Base-by-base conservation (phyloP, 2,329 filamentous ascomycete genomes). In the Hawksworthiomyces lignivorus region DNA sequence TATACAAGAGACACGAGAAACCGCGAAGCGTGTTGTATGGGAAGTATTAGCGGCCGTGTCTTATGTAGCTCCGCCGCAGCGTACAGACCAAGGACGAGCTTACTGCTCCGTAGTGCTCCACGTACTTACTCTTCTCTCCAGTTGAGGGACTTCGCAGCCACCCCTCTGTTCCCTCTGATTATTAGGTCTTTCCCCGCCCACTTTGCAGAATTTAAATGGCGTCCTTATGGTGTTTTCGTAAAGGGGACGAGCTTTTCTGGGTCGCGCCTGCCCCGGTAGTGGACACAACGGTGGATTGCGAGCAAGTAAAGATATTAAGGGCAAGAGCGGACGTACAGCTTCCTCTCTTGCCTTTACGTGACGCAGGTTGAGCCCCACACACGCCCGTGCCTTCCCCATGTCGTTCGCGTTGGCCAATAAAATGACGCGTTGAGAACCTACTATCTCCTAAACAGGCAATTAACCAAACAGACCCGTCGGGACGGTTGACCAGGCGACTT, bases 11-110 rank as follows among this genome's bases (percentile, higher is more conserved):
- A 47, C 39, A 47, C 39, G 43, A 44, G 38, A n/a, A 50, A 48
- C 44, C 47, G 47, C 44, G 48, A 47, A 49, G 48, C 48, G 48
- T 49, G 48, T 49, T 49, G n/a, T n/a, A n/a, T n/a, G n/a, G n/a
- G n/a, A n/a, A n/a, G n/a, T n/a, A n/a, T n/a, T n/a, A n/a, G n/a
- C n/a, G n/a, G n/a, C n/a, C n/a, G n/a, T n/a, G n/a, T n/a, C n/a
- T n/a, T n/a, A n/a, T n/a, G n/a, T n/a, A n/a, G n/a, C n/a, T n/a
- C n/a, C n/a, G n/a, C n/a, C n/a, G n/a, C n/a, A n/a, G n/a, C n/a
- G n/a, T n/a, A n/a, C n/a, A n/a, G n/a, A n/a, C n/a, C n/a, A n/a
- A n/a, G n/a, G n/a, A n/a, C n/a, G n/a, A n/a, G n/a, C n/a, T n/a
- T n/a, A n/a, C n/a, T n/a, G n/a, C n/a, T n/a, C n/a, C n/a, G n/a